Base-by-base conservation (phyloP, 495 filamentous ascomycete species). In the Cercophora sp. region DNA sequence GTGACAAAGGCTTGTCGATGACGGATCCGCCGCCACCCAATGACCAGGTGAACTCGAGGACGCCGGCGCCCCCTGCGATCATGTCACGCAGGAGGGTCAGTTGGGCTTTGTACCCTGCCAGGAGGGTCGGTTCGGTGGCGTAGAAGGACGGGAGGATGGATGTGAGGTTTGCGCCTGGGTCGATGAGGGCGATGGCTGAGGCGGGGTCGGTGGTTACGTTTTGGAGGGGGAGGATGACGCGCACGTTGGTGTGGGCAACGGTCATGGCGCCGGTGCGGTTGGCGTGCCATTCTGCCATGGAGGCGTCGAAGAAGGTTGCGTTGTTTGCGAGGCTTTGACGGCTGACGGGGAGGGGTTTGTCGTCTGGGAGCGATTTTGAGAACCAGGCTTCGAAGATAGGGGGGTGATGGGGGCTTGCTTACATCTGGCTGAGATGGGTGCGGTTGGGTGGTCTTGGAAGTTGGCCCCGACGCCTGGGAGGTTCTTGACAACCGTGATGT, bases 401-500 rank as follows among this genome's bases (percentile, higher is more conserved):
- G n/a, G 18, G n/a, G 39, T 20, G 1, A 22, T 19, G n/a, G 22
- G 58, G 54, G 1, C n/a, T n/a, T n/a, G 50, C 45, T 55, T 69
- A 60, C 59, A 62, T 19, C 29, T 44, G 45, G 43, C 61, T 9
- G 22, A 19, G 19, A 59, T 48, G 15, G 18, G 16, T 16, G 48
- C 51, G 5, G 35, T 45, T 1, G 51, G 51, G 20, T 78, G 73
- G 47, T 78, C 76, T 49, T 78, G 75, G 26, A 76, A 64, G 49
- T 78, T 77, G 18, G 66, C 60, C 4, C 75, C 75, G 18, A 78
- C 75, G 25, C 73, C 73, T 0, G 77, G 75, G 0, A 74, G 52
- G 52, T 79, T 70, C 1, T 67, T 41, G 10, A 68, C 58, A 1
- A 77, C 55, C 1, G 67, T 58, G 13, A 80, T 72, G n/a, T 62